phyloP scores from a whole-genome alignment of 176 grass and related monocot genomes.

The Avena eriantha region DNA sequence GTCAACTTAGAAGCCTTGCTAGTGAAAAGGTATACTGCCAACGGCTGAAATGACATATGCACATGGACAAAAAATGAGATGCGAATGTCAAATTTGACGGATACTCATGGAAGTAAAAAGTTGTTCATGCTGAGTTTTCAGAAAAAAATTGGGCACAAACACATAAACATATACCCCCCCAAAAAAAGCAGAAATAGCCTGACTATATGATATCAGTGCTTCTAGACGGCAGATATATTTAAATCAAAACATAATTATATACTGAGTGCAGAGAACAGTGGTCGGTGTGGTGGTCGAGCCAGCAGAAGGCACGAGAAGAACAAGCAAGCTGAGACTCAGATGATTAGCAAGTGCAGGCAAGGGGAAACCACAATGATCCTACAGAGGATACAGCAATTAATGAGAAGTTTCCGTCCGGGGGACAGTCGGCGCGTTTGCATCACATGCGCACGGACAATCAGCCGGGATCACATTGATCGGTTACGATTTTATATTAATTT shows the following conservation, averaged over 20 bases:
- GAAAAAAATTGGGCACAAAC: background rate
- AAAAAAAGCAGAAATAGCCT: background rate
- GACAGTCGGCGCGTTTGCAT: background rate
- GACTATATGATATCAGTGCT: background rate
- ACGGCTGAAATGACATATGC: slow-evolving; percentile 63
- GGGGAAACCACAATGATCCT: slow-evolving; percentile 31
- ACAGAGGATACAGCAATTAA: slow-evolving; percentile 29
- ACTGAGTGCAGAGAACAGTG: background rate
- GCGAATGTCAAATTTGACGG: background rate
- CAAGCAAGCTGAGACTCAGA: slow-evolving; percentile 16
- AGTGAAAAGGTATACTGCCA: slow-evolving; percentile 67
- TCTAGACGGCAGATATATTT: background rate
- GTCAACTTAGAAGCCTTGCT: slow-evolving; percentile 59
- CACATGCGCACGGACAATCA: slow-evolving; percentile 16
- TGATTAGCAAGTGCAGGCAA: background rate
- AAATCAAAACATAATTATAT: background rate
- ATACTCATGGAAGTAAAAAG: slow-evolving; percentile 12
- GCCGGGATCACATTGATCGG: slow-evolving; percentile 49
- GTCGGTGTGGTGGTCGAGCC: background rate
- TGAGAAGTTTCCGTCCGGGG: background rate
- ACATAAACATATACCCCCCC: background rate
- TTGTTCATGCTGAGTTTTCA: slow-evolving; percentile 2
- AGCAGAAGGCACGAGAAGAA: slow-evolving; percentile 18
- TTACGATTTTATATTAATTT: background rate
- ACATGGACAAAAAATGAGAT: slow-evolving; percentile 17